These are phyloP conservation scores for Alectoria sarmentosa DNA, from an alignment of 495 filamentous ascomycete species.

Conservation along the genomic window DNA sequence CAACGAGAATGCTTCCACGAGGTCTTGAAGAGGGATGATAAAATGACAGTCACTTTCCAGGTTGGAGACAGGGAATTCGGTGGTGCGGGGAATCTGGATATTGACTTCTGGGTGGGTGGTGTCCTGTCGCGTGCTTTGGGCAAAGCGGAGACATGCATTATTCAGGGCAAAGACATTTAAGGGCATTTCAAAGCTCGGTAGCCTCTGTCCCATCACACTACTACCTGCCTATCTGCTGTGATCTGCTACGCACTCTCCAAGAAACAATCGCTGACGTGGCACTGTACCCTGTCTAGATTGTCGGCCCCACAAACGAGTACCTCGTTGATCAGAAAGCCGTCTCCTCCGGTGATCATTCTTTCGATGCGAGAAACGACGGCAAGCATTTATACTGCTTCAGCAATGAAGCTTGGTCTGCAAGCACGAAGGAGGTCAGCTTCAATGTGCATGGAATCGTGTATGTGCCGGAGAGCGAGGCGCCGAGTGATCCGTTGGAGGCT, in stretches of 20 bases:
- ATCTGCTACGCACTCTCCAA: background rate
- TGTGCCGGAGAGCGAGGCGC: constrained; percentile 78
- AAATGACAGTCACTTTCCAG: constrained; percentile 98
- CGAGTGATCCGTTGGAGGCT: constrained; percentile 79
- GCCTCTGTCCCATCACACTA: too few species aligned
- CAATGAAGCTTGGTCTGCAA: constrained; percentile 90
- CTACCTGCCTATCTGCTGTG: background rate
- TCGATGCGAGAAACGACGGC: constrained; percentile 77
- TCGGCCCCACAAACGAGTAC: constrained; percentile 67
- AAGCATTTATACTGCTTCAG: constrained; percentile 97
- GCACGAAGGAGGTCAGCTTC: constrained; percentile 94
- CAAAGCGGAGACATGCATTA: too few species aligned
- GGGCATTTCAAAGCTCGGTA: background rate
- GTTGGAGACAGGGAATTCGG: constrained; percentile 96
- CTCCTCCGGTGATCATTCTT: constrained; percentile 88
- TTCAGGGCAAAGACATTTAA: too few species aligned
- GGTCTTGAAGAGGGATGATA: constrained; percentile 81
- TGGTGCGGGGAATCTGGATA: constrained; percentile 85
- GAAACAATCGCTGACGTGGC: background rate
- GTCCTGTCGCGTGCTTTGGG: background rate
- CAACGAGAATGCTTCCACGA: constrained; percentile 97
- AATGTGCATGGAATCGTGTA: constrained; percentile 99
- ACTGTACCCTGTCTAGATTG: constrained; percentile 52
- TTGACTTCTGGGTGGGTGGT: constrained; percentile 90
- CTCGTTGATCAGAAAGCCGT: constrained; percentile 69